Percentiles rank a stretch among this genome's conserved stretches.
phyloP scores from a whole-genome alignment of 2,329 filamentous ascomycete genomes.

The Fusarium veterinarium region DNA sequence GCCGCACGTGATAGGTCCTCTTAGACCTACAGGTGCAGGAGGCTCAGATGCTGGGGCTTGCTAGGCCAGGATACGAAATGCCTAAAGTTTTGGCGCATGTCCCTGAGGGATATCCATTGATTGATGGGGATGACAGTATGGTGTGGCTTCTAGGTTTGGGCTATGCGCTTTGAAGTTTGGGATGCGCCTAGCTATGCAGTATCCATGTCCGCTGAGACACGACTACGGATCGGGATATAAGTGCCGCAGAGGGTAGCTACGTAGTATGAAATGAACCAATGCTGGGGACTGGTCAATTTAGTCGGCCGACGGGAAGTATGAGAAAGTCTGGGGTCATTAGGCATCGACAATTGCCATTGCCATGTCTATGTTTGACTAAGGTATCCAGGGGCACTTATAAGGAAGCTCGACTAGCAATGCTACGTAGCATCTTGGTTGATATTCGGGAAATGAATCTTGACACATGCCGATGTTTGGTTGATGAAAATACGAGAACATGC shows the following conservation, averaged over 20 bases:
- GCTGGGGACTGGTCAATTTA: background rate
- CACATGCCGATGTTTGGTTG: background rate
- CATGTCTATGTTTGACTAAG: background rate
- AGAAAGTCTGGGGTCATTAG: background rate
- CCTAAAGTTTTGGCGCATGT: slow-evolving; percentile 7
- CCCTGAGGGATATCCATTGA: slow-evolving; percentile 13
- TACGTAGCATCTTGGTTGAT: background rate
- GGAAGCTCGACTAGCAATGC: background rate
- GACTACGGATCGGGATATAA: background rate
- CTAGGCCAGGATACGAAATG: background rate
- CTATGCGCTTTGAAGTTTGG: slow-evolving; percentile 2
- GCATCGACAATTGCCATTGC: background rate
- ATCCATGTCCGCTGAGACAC: background rate
- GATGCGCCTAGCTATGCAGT: background rate
- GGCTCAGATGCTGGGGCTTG: slow-evolving; percentile 5
- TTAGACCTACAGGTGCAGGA: background rate
- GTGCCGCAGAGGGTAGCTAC: background rate
- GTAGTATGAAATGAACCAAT: background rate
- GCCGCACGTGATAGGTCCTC: slow-evolving; percentile 1
- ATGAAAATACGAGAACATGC: background rate
- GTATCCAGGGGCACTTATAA: background rate
- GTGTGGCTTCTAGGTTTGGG: slow-evolving; percentile 19
- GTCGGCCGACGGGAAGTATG: background rate
- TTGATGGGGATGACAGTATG: slow-evolving; percentile 3
- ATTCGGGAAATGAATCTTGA: background rate